phyloP scores from a whole-genome alignment of 1,284 basidiomycete species.

The Tilletia horrida region DNA sequence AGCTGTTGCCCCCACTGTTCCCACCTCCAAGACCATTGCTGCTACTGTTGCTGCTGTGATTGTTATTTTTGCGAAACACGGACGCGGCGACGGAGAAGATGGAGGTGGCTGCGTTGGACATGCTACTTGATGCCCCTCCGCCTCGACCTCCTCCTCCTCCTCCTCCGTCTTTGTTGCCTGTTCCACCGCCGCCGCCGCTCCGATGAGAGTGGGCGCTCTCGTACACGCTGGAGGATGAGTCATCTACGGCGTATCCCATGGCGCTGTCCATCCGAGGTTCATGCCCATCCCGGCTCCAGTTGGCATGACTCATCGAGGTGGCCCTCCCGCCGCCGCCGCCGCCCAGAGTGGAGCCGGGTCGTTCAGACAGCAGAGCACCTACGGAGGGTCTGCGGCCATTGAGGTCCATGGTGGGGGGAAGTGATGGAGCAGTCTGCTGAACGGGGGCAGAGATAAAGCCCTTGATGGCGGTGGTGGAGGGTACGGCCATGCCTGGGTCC shows the following conservation, averaged over 20 bases:
- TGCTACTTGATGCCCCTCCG: conserved; percentile 10
- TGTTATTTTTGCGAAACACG: background rate
- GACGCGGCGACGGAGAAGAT: conserved; percentile 6
- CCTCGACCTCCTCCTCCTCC: conserved; percentile 9
- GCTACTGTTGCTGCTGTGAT: background rate
- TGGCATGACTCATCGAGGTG: too few relatives aligned
- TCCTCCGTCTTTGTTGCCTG: background rate
- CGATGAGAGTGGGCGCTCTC: conserved; percentile 15
- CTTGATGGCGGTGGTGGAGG: background rate
- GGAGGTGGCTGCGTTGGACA: background rate
- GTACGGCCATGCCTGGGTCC: background rate
- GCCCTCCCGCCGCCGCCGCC: too few relatives aligned
- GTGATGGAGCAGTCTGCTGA: too few relatives aligned
- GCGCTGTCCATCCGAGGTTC: too few relatives aligned
- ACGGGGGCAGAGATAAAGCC: background rate
- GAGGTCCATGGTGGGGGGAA: background rate
- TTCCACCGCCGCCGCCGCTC: background rate
- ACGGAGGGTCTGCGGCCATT: background rate
- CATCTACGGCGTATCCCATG: background rate
- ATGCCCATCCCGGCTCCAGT: too few relatives aligned
- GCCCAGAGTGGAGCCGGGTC: too few relatives aligned
- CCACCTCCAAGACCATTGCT: background rate
- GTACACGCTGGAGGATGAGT: conserved; percentile 1
- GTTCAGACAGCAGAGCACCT: too few relatives aligned
- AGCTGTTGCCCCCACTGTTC: background rate